Percentiles rank a stretch among this genome's conserved stretches.
phyloP scores from a whole-genome alignment of 2,329 filamentous ascomycete genomes.

The Scytalidium lignicola region DNA sequence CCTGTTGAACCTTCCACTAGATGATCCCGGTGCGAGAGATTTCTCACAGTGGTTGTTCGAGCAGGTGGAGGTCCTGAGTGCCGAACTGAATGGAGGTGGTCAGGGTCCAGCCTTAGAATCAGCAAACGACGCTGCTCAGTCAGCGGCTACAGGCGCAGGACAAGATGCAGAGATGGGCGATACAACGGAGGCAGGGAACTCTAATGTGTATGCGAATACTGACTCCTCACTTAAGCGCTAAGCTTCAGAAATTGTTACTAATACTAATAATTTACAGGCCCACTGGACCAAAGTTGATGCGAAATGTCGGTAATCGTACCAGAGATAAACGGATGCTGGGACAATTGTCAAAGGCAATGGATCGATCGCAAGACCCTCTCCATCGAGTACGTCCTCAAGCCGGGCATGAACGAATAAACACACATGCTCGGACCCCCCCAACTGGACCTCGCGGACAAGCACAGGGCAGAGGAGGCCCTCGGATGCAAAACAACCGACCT shows the following conservation, averaged over 20 bases:
- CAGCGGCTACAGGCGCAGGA: conserved; percentile 41
- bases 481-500: conserved; percentile 43
- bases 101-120: conserved; percentile 16
- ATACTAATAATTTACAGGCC: conserved; percentile 58
- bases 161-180: conserved; percentile 73
- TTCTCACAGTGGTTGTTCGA: conserved; percentile 95
- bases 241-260: conserved; percentile 3
- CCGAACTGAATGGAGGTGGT: conserved; percentile 50
- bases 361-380: conserved; percentile 70
- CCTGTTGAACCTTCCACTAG: conserved; percentile 73
- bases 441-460: conserved; percentile 60
- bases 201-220: conserved; percentile 49
- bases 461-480: conserved; percentile 26
- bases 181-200: conserved; percentile 36
- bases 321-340: conserved; percentile 80
- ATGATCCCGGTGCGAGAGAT: conserved; percentile 75
- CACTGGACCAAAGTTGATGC: conserved; percentile 93
- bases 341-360: conserved; percentile 78
- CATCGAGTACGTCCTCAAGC: conserved; percentile 72
- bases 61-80: conserved; percentile 66
- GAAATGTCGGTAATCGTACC: conserved; percentile 51
- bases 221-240: no score
- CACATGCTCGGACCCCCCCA: conserved; percentile 65
- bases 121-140: conserved; percentile 48
- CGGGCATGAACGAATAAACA: conserved; percentile 75